Evolutionary conservation across 2,329 filamentous ascomycete species (phyloP), one percentile per base, ranked within the genome.

Genomic region (Penicillium sp.): DNA sequence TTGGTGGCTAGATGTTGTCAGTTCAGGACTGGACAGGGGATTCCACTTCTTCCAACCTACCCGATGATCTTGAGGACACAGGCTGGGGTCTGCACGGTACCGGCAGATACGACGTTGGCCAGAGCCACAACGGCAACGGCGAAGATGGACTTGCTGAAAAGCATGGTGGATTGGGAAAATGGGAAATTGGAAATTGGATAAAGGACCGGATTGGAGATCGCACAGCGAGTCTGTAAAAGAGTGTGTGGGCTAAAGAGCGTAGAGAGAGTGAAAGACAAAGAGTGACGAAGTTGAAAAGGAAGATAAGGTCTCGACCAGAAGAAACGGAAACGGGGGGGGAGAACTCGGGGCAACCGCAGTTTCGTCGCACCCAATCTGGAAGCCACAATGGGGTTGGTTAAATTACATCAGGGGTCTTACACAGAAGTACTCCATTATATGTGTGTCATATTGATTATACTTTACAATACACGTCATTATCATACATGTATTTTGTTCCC

Each of bases 61-160:
- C 80, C 80, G 61, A 83, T 73, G 36, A 77, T 79, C 40, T 71
- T 73, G 42, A 83, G 71, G 43, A 83, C 71, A 67, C 81, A 83
- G 51, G 77, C 78, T 28, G 80, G 79, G 43, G 80, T 76, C 49
- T 73, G 64, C n/a, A 74, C 71, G 54, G 73, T 48, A 38, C 16
- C 25, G 35, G 53, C 70, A 55, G 72, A 73, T 55, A 77, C 68
- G 53, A 76, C 67, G 60, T 75, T 74, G 65, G 72, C 70, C 54
- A 79, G 67, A 36, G 77, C 75, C 64, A 81, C 68, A 55, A 81
- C 63, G 55, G 77, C 74, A 53, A 80, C 59, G 55, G 76, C 53
- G 53, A 78, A 57, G 58, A 74, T 67, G 37, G 74, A 72, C 67
- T 78, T 78, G 52, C 70, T 60, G 68, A 76, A 72, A 59, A 79